Evolutionary conservation across 768 basidiomycete genomes (phyloP).

Genomic region (Candolleomyces aberdarensis): DNA sequence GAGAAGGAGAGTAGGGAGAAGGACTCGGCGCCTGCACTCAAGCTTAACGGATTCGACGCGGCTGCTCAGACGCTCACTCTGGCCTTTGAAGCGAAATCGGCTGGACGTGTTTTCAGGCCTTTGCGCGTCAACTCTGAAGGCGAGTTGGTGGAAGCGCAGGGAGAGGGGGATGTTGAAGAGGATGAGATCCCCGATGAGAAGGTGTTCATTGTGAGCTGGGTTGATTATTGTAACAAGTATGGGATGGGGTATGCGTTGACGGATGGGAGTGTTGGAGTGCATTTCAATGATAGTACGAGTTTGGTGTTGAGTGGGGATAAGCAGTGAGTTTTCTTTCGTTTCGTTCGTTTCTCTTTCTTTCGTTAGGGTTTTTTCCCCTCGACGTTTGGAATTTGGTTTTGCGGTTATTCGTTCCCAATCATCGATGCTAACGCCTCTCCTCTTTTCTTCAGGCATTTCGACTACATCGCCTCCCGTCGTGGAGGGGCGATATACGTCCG

Average conservation of each 20-base stretch:
- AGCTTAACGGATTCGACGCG: slow-evolving; percentile 63
- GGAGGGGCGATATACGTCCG: slow-evolving; percentile 67
- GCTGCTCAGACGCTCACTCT: slow-evolving; percentile 44
- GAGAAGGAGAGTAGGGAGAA: slow-evolving; percentile 26
- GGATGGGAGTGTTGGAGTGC: slow-evolving; percentile 90
- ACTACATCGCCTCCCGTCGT: slow-evolving; percentile 74
- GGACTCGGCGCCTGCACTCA: slow-evolving; percentile 24
- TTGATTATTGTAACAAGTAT: slow-evolving; percentile 98
- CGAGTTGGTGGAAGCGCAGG: too few relatives aligned
- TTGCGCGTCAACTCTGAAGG: too few relatives aligned
- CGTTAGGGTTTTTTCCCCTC: too few relatives aligned
- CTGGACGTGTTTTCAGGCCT: slow-evolving; percentile 52
- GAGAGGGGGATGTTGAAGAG: not conserved
- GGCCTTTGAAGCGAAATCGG: slow-evolving; percentile 69
- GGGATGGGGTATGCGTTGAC: slow-evolving; percentile 99
- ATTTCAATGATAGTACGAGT: slow-evolving; percentile 95
- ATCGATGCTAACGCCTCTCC: slow-evolving; percentile 3
- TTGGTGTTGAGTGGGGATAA: slow-evolving; percentile 85
- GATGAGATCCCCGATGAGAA: slow-evolving; percentile 53
- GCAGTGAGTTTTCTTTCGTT: slow-evolving; percentile 50
- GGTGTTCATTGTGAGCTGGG: slow-evolving; percentile 97
- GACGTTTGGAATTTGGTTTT: too few relatives aligned
- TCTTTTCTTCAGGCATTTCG: slow-evolving; percentile 64
- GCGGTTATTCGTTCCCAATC: too few relatives aligned
- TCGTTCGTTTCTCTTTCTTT: not conserved